Percentiles rank a stretch among this genome's conserved stretches.
phyloP scores from a whole-genome alignment of 1,284 basidiomycete species.

The Microbotryum saponariae region DNA sequence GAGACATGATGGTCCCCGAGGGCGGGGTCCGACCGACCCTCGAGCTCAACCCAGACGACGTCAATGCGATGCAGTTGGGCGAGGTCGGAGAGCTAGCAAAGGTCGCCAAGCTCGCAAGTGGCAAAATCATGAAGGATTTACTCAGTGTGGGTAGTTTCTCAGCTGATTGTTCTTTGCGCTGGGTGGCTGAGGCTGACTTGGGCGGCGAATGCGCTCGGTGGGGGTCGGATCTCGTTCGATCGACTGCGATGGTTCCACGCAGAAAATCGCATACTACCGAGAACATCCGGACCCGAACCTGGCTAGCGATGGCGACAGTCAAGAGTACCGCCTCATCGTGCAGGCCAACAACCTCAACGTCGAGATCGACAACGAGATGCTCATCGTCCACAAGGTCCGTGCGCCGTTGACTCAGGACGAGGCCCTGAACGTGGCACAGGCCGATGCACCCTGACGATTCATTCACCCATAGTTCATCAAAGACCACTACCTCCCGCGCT shows the following conservation, averaged over 20 bases:
- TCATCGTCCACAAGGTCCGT: slow-evolving; percentile 85
- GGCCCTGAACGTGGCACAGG: too few relatives aligned
- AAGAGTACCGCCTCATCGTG: slow-evolving; percentile 94
- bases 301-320: slow-evolving; percentile 65
- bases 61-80: slow-evolving; percentile 81
- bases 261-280: slow-evolving; percentile 85
- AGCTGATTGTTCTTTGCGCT: not conserved
- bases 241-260: slow-evolving; percentile 1
- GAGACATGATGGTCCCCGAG: slow-evolving; percentile 56
- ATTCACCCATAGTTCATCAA: slow-evolving; percentile 70
- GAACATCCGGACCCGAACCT: slow-evolving; percentile 62
- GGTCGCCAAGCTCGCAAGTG: slow-evolving; percentile 80
- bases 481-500: slow-evolving; percentile 92
- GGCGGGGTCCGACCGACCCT: slow-evolving; percentile 88
- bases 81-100: slow-evolving; percentile 72
- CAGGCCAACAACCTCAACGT: slow-evolving; percentile 96
- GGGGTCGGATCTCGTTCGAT: not conserved
- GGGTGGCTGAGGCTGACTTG: not conserved
- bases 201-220: not conserved
- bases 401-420: slow-evolving; percentile 14
- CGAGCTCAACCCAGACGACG: slow-evolving; percentile 84
- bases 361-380: slow-evolving; percentile 95
- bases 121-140: slow-evolving; percentile 75
- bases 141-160: slow-evolving; percentile 54
- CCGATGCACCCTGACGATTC: too few relatives aligned